Evolutionary conservation across 169 alveolate genomes (phyloP), one percentile per base, ranked within the genome.

Genomic region (Plasmodium ovale): DNA sequence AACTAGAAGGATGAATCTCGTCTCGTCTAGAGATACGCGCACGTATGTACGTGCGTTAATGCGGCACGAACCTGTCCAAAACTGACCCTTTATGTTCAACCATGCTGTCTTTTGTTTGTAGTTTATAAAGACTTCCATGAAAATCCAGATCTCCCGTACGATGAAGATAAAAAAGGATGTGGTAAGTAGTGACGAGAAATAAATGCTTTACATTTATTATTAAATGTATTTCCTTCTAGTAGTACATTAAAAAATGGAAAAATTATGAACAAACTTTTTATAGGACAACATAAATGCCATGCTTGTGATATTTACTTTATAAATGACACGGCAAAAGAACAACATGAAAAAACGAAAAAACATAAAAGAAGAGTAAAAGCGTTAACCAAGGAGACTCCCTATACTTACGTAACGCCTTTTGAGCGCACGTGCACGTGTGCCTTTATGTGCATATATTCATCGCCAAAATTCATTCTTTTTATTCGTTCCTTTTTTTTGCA

Each of bases 231-330:
- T 70, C n/a, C 10, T 42, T 59, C 0, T 25, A 23, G 44, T 14
- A 12, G 12, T 59, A 27, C 33, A 73, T 37, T 59, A 29, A 73
- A 59, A 60, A 39, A 44, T 16, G 27, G 7, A n/a, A 58, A 73
- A 35, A 35, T 59, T 37, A 31, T 73, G 19, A 27, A 51, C 72
- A 53, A 71, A 31, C 4, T 27, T 39, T 25, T 19, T 72, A 70
- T 87, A 90, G 92, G 91, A 73, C 88, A 60, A 69, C 56, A 49
- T 64, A 92, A 93, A 65, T 93, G 96, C 72, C 87, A 91, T 51
- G 93, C 92, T 69, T 93, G 96, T 62, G 96, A 93, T 64, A 91
- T 94, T n/a, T 71, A 92, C 72, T 93, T 93, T 51, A 90, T 74
- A 47, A 92, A 92, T 69, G 90, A 91, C 16, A 84, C 56, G 21